phyloP scores from a whole-genome alignment of 2,329 filamentous ascomycete genomes.

The Ophidiomyces ophidiicola region DNA sequence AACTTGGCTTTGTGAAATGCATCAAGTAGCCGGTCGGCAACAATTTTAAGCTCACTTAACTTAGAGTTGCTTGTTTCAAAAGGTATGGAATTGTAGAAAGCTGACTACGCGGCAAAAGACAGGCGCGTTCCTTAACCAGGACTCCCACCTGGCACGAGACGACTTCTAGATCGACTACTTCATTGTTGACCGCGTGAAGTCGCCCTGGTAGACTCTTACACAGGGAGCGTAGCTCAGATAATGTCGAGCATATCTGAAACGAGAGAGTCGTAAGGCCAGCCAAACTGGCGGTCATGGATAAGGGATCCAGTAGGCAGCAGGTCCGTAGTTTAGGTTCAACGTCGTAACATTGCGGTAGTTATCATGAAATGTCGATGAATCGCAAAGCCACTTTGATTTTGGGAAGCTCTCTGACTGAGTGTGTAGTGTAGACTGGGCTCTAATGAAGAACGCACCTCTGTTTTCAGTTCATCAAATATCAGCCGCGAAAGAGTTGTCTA shows the following conservation, averaged over 20 bases:
- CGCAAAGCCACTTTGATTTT: no score
- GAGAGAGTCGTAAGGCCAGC: conserved; percentile 20
- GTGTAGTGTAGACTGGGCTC: no score
- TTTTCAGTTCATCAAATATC: no score
- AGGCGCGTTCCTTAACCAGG: conserved; percentile 15
- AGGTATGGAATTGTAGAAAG: conserved; percentile 17
- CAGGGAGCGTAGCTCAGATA: conserved; percentile 19
- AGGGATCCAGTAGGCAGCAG: no score
- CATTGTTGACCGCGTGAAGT: conserved; percentile 23
- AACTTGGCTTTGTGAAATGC: conserved; percentile 14
- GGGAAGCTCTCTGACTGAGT: no score
- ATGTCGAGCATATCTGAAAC: conserved; percentile 17
- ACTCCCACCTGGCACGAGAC: conserved; percentile 21
- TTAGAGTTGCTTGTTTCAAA: conserved; percentile 20
- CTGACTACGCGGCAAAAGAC: conserved; percentile 8
- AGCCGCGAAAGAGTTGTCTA: no score
- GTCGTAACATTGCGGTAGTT: no score
- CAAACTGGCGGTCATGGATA: conserved; percentile 20
- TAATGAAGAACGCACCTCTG: no score
- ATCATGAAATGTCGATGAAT: no score
- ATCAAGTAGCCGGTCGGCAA: conserved; percentile 16
- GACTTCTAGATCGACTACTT: conserved; percentile 23
- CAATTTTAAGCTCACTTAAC: conserved; percentile 19
- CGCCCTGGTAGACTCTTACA: conserved; percentile 21
- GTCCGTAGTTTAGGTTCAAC: no score